Conservation (phyloP, 805 yeast species). For the Candida vaughaniae region DNA sequence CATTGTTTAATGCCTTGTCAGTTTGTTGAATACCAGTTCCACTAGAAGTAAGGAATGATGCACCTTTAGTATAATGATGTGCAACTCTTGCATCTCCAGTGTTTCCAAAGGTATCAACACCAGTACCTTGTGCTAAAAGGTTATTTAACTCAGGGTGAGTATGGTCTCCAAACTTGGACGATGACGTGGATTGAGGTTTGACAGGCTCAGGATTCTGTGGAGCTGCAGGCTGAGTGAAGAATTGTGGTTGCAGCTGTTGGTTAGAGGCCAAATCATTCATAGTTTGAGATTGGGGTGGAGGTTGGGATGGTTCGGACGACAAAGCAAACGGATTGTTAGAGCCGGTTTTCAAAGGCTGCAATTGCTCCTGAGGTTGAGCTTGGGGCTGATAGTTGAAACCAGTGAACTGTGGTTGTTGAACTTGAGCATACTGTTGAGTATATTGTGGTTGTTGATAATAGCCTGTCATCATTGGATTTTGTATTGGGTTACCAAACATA, state of each 20-base stretch:
- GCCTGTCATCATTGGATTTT: conserved; percentile 54
- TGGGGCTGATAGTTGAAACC: conserved; percentile 29
- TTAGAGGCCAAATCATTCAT: conserved; percentile 19
- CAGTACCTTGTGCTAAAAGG: conserved; percentile 82
- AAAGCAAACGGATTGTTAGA: conserved; percentile 79
- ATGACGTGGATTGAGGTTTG: conserved; percentile 29
- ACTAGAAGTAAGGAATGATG: conserved; percentile 78
- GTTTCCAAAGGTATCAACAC: conserved; percentile 91
- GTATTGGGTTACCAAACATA: conserved; percentile 67
- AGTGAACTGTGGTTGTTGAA: conserved; percentile 28
- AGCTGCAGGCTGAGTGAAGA: conserved; percentile 22
- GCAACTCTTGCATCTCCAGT: conserved; percentile 83
- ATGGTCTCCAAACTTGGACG: conserved; percentile 39
- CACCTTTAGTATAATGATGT: conserved; percentile 85
- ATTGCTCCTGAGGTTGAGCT: conserved; percentile 29
- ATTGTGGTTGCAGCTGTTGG: conserved; percentile 26
- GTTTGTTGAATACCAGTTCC: conserved; percentile 72
- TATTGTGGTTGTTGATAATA: conserved; percentile 39
- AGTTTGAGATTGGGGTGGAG: conserved; percentile 21
- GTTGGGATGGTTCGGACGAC: conserved; percentile 20
- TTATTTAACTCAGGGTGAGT: conserved; percentile 68
- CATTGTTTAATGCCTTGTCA: conserved; percentile 28
- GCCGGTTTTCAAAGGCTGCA: conserved; percentile 64
- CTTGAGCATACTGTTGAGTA: conserved; percentile 23
- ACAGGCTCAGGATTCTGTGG: conserved; percentile 17